Percentiles rank a stretch among this genome's conserved stretches.
These are phyloP conservation scores for Chaetomiaceae sp. DNA, from an alignment of 2,329 filamentous ascomycete genomes.

Conservation along the genomic window DNA sequence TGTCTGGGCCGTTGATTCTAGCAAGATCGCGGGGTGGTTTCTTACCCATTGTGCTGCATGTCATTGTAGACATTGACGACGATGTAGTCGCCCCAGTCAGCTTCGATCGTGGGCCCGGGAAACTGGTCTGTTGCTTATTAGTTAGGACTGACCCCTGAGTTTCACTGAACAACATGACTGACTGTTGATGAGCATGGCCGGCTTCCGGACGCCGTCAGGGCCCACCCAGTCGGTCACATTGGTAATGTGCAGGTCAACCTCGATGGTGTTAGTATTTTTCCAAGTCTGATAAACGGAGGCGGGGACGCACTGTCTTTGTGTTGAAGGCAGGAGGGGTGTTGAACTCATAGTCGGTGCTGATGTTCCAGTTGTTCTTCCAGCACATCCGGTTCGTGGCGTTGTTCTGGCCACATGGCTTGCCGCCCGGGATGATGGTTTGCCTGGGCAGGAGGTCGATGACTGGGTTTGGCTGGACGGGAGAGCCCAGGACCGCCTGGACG, in stretches of 20 bases:
- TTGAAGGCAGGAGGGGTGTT: conserved; percentile 27
- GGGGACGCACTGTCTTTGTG: conserved; percentile 24
- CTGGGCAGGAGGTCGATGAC: conserved; percentile 18
- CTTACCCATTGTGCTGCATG: conserved; percentile 28
- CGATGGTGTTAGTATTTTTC: not conserved
- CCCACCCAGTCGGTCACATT: conserved; percentile 25
- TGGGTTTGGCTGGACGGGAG: conserved; percentile 9
- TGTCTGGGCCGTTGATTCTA: too few relatives aligned
- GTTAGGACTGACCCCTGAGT: not conserved
- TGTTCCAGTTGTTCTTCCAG: conserved; percentile 32
- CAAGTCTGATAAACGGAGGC: too few relatives aligned
- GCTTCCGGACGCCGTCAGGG: conserved; percentile 22
- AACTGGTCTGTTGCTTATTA: conserved; percentile 13
- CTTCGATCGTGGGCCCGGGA: conserved; percentile 22
- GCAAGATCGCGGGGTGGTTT: too few relatives aligned
- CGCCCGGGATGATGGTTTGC: conserved; percentile 27
- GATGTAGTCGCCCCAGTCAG: conserved; percentile 25
- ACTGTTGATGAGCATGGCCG: conserved; percentile 26
- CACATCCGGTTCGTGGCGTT: conserved; percentile 30
- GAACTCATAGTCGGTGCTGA: conserved; percentile 31
- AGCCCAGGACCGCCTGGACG: not conserved
- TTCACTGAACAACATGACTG: not conserved
- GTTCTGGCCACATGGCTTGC: conserved; percentile 29
- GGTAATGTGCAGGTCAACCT: conserved; percentile 30
- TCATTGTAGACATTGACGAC: conserved; percentile 26